Conservation (phyloP, 129 eudicot species). For the Artemisia tridentata region DNA sequence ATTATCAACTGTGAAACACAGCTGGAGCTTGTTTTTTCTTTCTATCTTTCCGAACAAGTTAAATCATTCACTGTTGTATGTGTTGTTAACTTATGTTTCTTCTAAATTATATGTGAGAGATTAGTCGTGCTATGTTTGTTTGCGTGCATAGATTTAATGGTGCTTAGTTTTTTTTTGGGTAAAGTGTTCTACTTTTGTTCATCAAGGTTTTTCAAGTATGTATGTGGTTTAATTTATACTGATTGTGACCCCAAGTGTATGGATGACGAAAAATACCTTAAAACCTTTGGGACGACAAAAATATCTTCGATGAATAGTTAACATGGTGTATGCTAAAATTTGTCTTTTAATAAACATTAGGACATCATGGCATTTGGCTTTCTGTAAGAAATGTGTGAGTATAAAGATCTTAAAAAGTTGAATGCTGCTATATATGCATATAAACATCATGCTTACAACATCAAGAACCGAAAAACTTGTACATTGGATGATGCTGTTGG, state of each 20-base stretch:
- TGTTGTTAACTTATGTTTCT: conserved; percentile 26
- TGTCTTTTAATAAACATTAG: too few species aligned
- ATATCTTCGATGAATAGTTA: too few species aligned
- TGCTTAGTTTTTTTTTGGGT: neutral
- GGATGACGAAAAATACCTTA: too few species aligned
- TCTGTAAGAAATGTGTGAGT: too few species aligned
- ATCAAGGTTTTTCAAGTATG: too few species aligned
- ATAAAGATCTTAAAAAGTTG: conserved; percentile 13
- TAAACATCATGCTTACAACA: conserved; percentile 32
- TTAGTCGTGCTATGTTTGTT: conserved; percentile 14
- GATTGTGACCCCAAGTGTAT: too few species aligned
- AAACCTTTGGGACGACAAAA: too few species aligned
- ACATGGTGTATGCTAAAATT: too few species aligned
- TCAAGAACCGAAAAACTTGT: conserved; percentile 28
- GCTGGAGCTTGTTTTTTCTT: conserved; percentile 19
- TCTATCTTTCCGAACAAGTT: conserved; percentile 24
- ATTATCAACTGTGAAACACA: conserved; percentile 15
- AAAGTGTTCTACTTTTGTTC: neutral
- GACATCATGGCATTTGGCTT: too few species aligned
- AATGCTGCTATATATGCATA: conserved; percentile 28
- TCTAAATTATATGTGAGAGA: conserved; percentile 2
- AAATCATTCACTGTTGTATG: conserved; percentile 40
- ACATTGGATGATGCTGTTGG: conserved; percentile 17
- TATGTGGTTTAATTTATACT: too few species aligned
- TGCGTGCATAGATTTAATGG: conserved; percentile 5